Base-by-base conservation (phyloP, 192 early-diverging fungal species). In the Coemansia sp. region DNA sequence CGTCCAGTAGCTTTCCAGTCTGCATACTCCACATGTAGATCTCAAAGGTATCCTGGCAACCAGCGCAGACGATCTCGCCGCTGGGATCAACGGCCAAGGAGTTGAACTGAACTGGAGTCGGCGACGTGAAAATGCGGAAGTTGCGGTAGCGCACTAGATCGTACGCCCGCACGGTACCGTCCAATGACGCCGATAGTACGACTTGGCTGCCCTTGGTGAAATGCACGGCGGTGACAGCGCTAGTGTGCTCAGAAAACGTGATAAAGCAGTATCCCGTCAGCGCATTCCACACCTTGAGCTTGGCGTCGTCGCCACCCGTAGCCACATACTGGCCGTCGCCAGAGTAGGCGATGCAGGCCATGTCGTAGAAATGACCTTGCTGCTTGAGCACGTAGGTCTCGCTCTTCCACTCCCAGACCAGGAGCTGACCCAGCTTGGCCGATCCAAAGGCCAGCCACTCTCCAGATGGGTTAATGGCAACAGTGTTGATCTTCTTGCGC, bases 341-440 rank as follows among this genome's bases (percentile, higher is more conserved):
- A 18, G 95, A 95, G 78, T 97, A 98, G 0, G 92, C 88, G 0
- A 98, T 72, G 33, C 90, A 90, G 77, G 90, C 92, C 92, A 97
- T 96, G 72, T 96, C 95, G 85, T 96, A 93, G 51, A 90, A 93
- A 68, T 99, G 98, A 10, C 97, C 98, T 81, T 99, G 98, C 80
- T 99, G 98, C 79, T 98, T 99, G 52, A 99, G 86, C 44, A 99
- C 93, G 73, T 99, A 98, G 1, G 97, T 93, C 75, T 99, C 98
- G 54, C 96, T 97, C 84, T 97, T 94, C 98, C 98, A 99, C 79
- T 99, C 98, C 98, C 98, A 99, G 15, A 99, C 96, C 41, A 98
- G 82, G 49, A 99, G 90, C 85, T 99, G 98, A 7, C 96, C 96
- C 12, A 98, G 88, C 71, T 87, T 88, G 27, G 94, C 88, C 42